Evolutionary conservation across 495 filamentous ascomycete species (phyloP), one percentile per base, ranked within the genome.

Genomic region (Halenospora varia): DNA sequence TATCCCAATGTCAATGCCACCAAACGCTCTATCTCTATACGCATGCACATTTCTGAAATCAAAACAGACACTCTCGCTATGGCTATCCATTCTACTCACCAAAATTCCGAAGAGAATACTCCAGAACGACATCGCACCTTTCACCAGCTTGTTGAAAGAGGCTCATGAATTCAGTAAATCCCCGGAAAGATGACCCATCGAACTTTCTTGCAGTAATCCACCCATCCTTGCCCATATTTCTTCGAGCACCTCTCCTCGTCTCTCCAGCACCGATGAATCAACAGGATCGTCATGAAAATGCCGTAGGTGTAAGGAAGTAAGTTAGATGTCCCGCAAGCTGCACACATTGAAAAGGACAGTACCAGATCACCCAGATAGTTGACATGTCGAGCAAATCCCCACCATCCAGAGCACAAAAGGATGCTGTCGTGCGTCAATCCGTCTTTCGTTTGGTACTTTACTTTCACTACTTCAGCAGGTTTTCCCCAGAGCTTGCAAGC

Each of bases 281-380:
- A 51, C 17, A 74, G 49, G 8, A 69, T 42, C 1, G 69, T 71
- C 69, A 79, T 74, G 53, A 73, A 78, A 2, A 76, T 62, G n/a
- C 71, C 72, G 48, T 79, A 78, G 1, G 66, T 70, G 73, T 73
- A 80, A 1, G 77, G 77, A 1, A 79, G 52, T 2, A 76, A 39
- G 49, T 71, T 62, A 6, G 51, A 45, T 9, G 68, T 57, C 0
- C 76, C 77, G 25, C 75, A 75, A 19, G 69, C 57, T 10, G 73
- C 76, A 58, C 76, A 77, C 57, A 69, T 70, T 10, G 71, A 64
- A 53, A 70, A 78, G 4, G 71, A 68, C 35, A 76, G 61, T 22
- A 77, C 60, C 22, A 80, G 55, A 56, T 79, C 77, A 9, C 74
- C 77, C 9, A 74, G 57, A 41, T 79, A 80, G 49, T 80, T 80